Evolutionary conservation across 805 yeast genomes (phyloP), one percentile per base, ranked within the genome.

Genomic region (Suhomyces xylopsoci): DNA sequence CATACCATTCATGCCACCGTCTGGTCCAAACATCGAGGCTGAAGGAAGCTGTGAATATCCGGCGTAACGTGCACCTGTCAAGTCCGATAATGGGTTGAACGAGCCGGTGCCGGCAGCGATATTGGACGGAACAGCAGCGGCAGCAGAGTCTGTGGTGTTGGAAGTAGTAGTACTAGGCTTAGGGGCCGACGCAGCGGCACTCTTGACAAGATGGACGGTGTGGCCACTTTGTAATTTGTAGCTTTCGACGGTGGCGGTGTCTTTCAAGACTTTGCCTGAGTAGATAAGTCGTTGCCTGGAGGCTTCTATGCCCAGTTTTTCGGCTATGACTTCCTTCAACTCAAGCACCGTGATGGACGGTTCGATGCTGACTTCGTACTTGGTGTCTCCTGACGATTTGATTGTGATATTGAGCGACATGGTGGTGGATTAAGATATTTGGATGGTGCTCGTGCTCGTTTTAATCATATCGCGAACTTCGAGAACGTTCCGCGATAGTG

Each of bases 1-100:
- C 61, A 85, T 73, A 45, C 81, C 82, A 12, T 61, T 58, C 47
- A 44, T 44, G 43, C 97, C 98, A 41, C 96, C 96, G 68, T 92
- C 97, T 25, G 97, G 92, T 1, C 97, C 97, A 73, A 93, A 91
- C 87, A 90, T 81, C 45, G 85, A 82, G 1, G 90, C 90, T 3
- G 88, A 80, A 5, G 99, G 98, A 69, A 94, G 77, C 62, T 90
- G 92, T 7, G 91, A 81, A 61, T 83, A 85, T 1, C 99, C 99
- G 2, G 98, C 97, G 64, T 91, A 94, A 51, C 97, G 82, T 1
- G 98, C 98, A 48, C 97, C 93, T 0, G 98, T 93, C 58, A 93
- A 77, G 58, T 88, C 97, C 9, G 96, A 92, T 62, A 94, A 78
- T 36, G 97, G 96, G 69, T 94, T 90, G 69, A 87, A 89, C 0